These are phyloP conservation scores for Hypoxylon sp. DNA, from an alignment of 2,329 filamentous ascomycete genomes.

Conservation along the genomic window DNA sequence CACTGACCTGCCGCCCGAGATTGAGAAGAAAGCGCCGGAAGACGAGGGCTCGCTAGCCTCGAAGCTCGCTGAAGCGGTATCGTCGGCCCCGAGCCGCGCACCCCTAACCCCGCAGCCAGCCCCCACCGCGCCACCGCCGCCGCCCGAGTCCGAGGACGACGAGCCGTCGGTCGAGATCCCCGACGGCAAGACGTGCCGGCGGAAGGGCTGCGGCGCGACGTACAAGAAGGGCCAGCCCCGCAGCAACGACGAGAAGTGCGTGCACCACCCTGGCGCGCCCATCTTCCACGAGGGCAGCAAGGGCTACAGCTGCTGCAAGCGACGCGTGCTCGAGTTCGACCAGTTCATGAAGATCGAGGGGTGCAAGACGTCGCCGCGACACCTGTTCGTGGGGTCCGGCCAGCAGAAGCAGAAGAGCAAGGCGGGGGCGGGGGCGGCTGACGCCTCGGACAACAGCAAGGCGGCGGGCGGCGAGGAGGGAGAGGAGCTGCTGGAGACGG, in stretches of 20 bases:
- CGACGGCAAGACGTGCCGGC: conserved; percentile 77
- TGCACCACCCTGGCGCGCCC: conserved; percentile 87
- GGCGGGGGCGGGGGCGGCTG: conserved; percentile 49
- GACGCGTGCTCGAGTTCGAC: conserved; percentile 93
- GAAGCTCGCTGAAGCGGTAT: conserved; percentile 53
- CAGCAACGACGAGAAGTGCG: conserved; percentile 75
- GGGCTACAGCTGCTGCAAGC: conserved; percentile 96
- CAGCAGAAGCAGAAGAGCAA: conserved; percentile 60
- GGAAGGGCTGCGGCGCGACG: conserved; percentile 73
- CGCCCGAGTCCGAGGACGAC: conserved; percentile 85
- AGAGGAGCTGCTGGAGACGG: conserved; percentile 80
- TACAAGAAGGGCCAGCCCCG: conserved; percentile 69
- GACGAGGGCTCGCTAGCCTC: conserved; percentile 51
- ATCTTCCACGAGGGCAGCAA: conserved; percentile 99
- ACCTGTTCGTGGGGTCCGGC: conserved; percentile 84
- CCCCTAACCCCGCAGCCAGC: conserved; percentile 55
- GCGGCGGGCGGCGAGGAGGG: conserved; percentile 69
- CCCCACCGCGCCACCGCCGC: conserved; percentile 63
- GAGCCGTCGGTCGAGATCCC: conserved; percentile 78
- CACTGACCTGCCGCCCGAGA: conserved; percentile 72
- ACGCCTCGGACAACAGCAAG: conserved; percentile 45
- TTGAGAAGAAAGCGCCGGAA: conserved; percentile 65
- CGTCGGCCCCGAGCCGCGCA: conserved; percentile 51
- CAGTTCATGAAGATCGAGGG: conserved; percentile 97
- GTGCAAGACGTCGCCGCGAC: conserved; percentile 80